phyloP scores from a whole-genome alignment of 345 rosid species.

The Lepidium sativum region DNA sequence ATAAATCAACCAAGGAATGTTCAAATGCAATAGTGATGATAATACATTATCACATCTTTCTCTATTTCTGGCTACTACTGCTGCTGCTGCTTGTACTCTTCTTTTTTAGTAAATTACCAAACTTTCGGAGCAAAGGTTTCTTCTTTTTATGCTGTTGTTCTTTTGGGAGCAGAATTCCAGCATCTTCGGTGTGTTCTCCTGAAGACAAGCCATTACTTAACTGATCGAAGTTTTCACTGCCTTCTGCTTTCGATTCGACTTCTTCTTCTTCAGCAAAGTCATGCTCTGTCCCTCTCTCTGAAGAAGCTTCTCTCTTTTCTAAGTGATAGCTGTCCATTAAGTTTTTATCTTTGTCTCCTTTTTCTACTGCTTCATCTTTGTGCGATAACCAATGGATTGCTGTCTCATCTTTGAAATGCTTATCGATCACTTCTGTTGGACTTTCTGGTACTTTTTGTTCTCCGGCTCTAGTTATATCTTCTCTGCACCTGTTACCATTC shows the following conservation, averaged over 20 bases:
- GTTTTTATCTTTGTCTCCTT: constrained; percentile 47
- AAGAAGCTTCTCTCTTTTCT: constrained; percentile 82
- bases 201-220: constrained; percentile 45
- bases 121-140: constrained; percentile 80
- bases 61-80: constrained; percentile 55
- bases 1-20: constrained; percentile 7
- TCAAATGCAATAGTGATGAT: neutral
- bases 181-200: constrained; percentile 43
- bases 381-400: constrained; percentile 12
- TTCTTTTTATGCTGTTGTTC: constrained; percentile 77
- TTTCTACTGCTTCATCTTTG: constrained; percentile 32
- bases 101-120: constrained; percentile 88
- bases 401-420: constrained; percentile 14
- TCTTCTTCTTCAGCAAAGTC: constrained; percentile 77
- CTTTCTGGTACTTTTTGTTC: constrained; percentile 33
- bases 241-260: constrained; percentile 56
- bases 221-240: constrained; percentile 52
- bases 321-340: constrained; percentile 59
- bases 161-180: constrained; percentile 45
- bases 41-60: neutral
- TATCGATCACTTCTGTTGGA: constrained; percentile 29
- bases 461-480: constrained; percentile 38
- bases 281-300: constrained; percentile 59
- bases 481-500: constrained; percentile 56
- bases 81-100: constrained; percentile 44